Evolutionary conservation across 495 filamentous ascomycete genomes (phyloP).

Genomic region (Daldinia bambusicola): DNA sequence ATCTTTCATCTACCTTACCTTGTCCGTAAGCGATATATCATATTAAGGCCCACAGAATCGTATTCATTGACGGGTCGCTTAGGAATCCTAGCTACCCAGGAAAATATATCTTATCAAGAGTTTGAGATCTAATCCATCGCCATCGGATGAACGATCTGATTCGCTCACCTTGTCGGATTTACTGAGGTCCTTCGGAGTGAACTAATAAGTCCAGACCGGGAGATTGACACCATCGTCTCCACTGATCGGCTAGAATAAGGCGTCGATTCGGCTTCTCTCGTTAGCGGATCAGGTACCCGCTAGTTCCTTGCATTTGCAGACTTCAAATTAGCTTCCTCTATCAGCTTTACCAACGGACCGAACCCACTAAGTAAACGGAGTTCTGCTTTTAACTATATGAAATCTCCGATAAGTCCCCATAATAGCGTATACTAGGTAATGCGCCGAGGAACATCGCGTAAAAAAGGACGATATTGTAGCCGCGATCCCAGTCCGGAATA

Average conservation of each 20-base stretch:
- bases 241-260: background rate
- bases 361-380: background rate
- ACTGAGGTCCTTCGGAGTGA: background rate
- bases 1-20: background rate
- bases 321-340: constrained; percentile 1
- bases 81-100: background rate
- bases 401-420: background rate
- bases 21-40: background rate
- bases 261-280: background rate
- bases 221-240: background rate
- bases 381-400: background rate
- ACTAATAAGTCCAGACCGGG: background rate
- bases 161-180: background rate
- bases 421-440: background rate
- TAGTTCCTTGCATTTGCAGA: background rate
- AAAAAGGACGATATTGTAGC: background rate
- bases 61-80: background rate
- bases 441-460: background rate
- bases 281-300: constrained; percentile 1
- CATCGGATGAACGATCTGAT: background rate
- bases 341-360: background rate
- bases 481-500: constrained; percentile 6
- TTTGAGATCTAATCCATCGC: background rate
- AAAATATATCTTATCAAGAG: background rate
- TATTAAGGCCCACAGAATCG: constrained; percentile 1